Evolutionary conservation across 106 monocot genomes (phyloP).

Genomic region (Phalaenopsis aphrodite): DNA sequence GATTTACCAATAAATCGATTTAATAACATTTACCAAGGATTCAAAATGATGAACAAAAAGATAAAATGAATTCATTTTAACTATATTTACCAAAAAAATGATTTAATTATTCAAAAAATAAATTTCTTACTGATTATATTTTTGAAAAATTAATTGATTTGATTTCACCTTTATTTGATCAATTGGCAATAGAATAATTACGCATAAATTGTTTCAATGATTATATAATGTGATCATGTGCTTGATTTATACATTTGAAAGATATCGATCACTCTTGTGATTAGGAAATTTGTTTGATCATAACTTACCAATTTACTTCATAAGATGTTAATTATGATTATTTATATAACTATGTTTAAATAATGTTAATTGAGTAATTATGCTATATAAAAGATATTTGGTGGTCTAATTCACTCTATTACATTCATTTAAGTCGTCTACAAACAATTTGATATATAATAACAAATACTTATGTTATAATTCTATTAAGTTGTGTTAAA

Average conservation of each 20-base stretch:
- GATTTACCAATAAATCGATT: background rate
- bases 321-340: background rate
- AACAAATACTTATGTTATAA: background rate
- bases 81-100: background rate
- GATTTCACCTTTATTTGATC: background rate
- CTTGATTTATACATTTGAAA: background rate
- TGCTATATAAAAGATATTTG: background rate
- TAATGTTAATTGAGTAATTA: background rate
- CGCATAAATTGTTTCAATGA: background rate
- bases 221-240: background rate
- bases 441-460: background rate
- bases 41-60: background rate
- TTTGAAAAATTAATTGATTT: background rate
- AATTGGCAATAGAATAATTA: background rate
- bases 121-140: background rate
- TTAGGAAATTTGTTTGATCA: background rate
- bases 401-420: background rate
- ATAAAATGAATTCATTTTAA: background rate
- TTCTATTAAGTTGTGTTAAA: background rate
- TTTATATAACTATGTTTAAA: background rate
- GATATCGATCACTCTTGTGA: background rate
- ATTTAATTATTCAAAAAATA: background rate
- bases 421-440: background rate
- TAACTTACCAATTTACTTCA: background rate
- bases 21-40: background rate